These are phyloP conservation scores for Platanus orientalis DNA, from an alignment of 164 flowering plant genomes.

Conservation along the genomic window DNA sequence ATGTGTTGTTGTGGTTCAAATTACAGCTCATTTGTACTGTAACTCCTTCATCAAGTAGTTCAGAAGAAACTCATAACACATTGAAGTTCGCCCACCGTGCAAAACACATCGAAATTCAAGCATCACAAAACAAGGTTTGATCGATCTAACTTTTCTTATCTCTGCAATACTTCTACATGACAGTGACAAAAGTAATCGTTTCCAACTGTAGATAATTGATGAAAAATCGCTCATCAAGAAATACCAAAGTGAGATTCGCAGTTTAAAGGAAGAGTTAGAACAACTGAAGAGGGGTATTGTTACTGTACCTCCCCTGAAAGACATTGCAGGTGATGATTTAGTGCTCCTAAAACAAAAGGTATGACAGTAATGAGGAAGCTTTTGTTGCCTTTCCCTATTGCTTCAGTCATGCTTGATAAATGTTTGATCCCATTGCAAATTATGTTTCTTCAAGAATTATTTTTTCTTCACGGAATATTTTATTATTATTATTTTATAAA, in stretches of 20 bases:
- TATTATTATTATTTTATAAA: too few relatives aligned
- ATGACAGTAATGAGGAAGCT: conserved; percentile 9
- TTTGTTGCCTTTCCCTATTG: conserved; percentile 1
- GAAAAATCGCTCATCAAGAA: conserved; percentile 97
- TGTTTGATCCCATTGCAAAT: not conserved
- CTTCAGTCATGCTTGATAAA: too few relatives aligned
- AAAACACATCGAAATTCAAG: conserved; percentile 94
- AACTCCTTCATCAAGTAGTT: conserved; percentile 90
- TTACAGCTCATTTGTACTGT: conserved; percentile 92
- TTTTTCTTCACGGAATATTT: not conserved
- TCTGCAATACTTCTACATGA: conserved; percentile 3
- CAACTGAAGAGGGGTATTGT: conserved; percentile 74
- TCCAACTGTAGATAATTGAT: conserved; percentile 75
- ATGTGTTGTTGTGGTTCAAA: not conserved
- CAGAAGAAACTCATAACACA: conserved; percentile 98
- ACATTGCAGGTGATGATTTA: conserved; percentile 56
- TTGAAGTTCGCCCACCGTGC: conserved; percentile 98
- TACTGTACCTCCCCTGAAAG: conserved; percentile 51
- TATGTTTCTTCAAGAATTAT: not conserved
- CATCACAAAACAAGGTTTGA: conserved; percentile 86
- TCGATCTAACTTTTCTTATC: conserved; percentile 5
- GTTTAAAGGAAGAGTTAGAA: conserved; percentile 85
- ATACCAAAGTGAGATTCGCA: conserved; percentile 87
- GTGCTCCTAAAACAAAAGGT: conserved; percentile 89
- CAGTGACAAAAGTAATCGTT: conserved; percentile 11